phyloP scores from a whole-genome alignment of 805 yeast species.

The Cyberlindnera nakhonratchasimensis region DNA sequence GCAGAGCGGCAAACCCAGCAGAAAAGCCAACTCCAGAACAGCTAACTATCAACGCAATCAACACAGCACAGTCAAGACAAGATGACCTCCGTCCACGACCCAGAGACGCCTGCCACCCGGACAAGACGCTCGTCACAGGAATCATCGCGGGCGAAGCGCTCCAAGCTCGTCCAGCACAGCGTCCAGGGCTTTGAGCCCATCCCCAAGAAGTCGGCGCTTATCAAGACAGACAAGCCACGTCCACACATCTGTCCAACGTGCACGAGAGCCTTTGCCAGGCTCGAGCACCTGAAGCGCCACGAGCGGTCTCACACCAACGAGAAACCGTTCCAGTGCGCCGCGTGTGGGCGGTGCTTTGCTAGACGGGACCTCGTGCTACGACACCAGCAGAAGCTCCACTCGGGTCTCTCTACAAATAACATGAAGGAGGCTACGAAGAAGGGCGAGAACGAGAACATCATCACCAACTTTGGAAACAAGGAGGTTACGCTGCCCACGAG shows the following conservation, averaged over 20 bases:
- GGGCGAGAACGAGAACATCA: conserved; percentile 34
- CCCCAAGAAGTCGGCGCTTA: conserved; percentile 78
- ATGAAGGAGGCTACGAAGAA: conserved; percentile 35
- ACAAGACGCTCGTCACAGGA: conserved; percentile 5
- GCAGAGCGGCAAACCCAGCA: background rate
- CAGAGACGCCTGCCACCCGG: conserved; percentile 1
- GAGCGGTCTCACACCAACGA: conserved; percentile 94
- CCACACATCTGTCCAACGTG: conserved; percentile 90
- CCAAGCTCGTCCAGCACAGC: conserved; percentile 26
- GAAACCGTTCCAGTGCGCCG: conserved; percentile 94
- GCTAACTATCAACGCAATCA: background rate
- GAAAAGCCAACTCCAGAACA: background rate
- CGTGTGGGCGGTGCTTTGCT: conserved; percentile 95
- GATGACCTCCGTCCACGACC: background rate
- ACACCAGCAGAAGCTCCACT: conserved; percentile 91
- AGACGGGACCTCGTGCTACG: conserved; percentile 82
- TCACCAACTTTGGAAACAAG: conserved; percentile 37
- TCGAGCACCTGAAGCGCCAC: conserved; percentile 92
- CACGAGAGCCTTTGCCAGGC: conserved; percentile 91
- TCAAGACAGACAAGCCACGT: conserved; percentile 89
- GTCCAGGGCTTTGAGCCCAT: conserved; percentile 54
- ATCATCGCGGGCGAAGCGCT: conserved; percentile 11
- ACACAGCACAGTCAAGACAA: background rate
- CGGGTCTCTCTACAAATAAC: conserved; percentile 40
- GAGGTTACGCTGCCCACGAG: conserved; percentile 36